Conservation (phyloP, 192 early-diverging fungal species). For the Gonapodya sp. region DNA sequence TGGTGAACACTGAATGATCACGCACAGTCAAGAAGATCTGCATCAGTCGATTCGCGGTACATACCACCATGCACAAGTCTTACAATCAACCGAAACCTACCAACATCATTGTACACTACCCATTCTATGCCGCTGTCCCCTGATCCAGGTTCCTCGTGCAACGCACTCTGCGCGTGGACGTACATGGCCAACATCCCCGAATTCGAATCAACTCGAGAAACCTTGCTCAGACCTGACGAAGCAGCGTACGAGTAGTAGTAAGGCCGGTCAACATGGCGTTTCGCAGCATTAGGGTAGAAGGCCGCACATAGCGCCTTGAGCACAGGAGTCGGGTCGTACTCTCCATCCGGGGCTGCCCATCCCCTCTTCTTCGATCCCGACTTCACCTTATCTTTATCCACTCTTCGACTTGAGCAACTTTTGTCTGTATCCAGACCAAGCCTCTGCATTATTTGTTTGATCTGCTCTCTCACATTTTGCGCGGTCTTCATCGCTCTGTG, state of each 20-base stretch:
- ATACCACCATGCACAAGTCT: constrained; percentile 33
- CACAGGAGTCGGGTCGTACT: constrained; percentile 26
- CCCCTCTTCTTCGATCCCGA: background rate
- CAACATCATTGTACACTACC: constrained; percentile 40
- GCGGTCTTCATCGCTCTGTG: constrained; percentile 34
- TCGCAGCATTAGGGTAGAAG: constrained; percentile 40
- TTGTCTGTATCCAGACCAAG: constrained; percentile 21
- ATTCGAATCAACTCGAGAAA: background rate
- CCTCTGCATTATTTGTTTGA: constrained; percentile 24
- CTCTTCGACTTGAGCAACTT: constrained; percentile 8
- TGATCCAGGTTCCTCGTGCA: constrained; percentile 12
- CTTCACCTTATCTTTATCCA: constrained; percentile 13
- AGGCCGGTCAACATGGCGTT: background rate
- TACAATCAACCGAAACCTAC: constrained; percentile 23
- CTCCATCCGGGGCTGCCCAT: background rate
- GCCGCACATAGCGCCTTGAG: constrained; percentile 37
- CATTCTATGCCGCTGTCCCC: constrained; percentile 25
- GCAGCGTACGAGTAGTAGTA: background rate
- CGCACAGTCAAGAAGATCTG: constrained; percentile 36
- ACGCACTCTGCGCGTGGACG: constrained; percentile 26
- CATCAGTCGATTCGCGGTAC: constrained; percentile 31
- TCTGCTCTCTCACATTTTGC: constrained; percentile 33
- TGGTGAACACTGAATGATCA: constrained; percentile 7
- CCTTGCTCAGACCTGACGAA: background rate
- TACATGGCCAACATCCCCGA: constrained; percentile 19